Evolutionary conservation across 768 basidiomycete species (phyloP), one percentile per base, ranked within the genome.

Genomic region (Leccinum barrowsii): DNA sequence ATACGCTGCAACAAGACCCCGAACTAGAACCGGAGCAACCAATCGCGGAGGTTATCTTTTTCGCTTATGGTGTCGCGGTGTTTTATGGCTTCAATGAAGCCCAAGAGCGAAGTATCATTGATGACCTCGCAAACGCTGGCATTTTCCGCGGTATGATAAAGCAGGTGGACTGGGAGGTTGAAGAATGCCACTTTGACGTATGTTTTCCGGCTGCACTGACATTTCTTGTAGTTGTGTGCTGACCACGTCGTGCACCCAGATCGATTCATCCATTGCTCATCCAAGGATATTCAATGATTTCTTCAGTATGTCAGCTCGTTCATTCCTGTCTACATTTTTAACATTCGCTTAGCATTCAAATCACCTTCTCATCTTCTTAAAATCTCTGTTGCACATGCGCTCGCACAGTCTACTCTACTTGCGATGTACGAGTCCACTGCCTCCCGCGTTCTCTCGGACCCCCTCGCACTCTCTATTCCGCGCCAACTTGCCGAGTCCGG

Each of bases 201-300:
- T 52, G 67, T 70, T 56, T 28, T 4, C 40, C 7, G 0, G 4
- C 13, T n/a, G 30, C 34, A 32, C 24, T 13, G 21, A n/a, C n/a
- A 30, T 22, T 7, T 32, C 15, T n/a, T 30, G 24, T 10, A 11
- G 37, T 32, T 7, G 34, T 35, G 44, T 46, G 46, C 12, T 61
- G 50, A 40, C 46, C 7, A 54, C 24, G 13, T 22, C 12, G 5
- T 40, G 22, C 10, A 11, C 42, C 2, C 59, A 91, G 91, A 90
- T 94, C 67, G 94, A 98, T 66, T 82, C 89, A 3, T 74, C 85
- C 55, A 92, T 94, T 10, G 80, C 84, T 1, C 93, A 89, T 65
- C 95, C 94, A 15, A 83, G 94, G 49, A 94, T 98, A 62, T 97
- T 92, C 76, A 96, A 98, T 61, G 94, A 96, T 72, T 92, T 95